Evolutionary conservation across 805 yeast genomes (phyloP), one percentile per base, ranked within the genome.

Genomic region (Ogataea degrootiae): DNA sequence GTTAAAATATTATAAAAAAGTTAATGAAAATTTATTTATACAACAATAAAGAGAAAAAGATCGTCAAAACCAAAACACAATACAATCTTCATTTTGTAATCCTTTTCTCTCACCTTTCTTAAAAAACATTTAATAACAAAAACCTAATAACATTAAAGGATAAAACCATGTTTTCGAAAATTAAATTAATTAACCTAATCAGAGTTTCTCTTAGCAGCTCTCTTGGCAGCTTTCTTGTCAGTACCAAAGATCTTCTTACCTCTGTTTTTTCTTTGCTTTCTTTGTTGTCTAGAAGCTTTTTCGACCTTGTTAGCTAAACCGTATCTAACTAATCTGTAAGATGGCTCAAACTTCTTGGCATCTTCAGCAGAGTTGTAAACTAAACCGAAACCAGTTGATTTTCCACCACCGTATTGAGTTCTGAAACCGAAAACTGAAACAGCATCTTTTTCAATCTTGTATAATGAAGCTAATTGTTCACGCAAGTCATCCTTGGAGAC

Each of bases 251-350:
- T 76, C 87, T 94, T 94, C 90, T 86, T 85, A 72, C 87, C 96
- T 83, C 97, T 90, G 96, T 94, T 94, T 91, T 94, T 92, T 90
- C 87, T 89, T 83, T 92, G 98, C 80, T 94, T 94, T 85, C 99
- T 89, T 83, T 94, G 99, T 82, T 91, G 97, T 90, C 98, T 91
- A 68, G 97, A 89, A 68, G 96, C 81, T 83, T 89, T 90, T 78
- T 92, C 97, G 70, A 85, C 91, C 85, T 88, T 90, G 66, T 79
- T 80, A 72, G 96, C 97, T 73, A 91, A 83, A 71, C 98, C 98
- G 83, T 88, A 87, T 87, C 99, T 91, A 67, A 94, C 96, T 72
- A 89, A 88, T 81, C 99, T 91, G 95, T 94, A 94, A 64, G 89
- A 72, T 80, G 99, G 99, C 83, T 94, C 99, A 76, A 94, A 92